Conservation (phyloP, 1,284 basidiomycete genomes). For the Moesziomyces sp. region DNA sequence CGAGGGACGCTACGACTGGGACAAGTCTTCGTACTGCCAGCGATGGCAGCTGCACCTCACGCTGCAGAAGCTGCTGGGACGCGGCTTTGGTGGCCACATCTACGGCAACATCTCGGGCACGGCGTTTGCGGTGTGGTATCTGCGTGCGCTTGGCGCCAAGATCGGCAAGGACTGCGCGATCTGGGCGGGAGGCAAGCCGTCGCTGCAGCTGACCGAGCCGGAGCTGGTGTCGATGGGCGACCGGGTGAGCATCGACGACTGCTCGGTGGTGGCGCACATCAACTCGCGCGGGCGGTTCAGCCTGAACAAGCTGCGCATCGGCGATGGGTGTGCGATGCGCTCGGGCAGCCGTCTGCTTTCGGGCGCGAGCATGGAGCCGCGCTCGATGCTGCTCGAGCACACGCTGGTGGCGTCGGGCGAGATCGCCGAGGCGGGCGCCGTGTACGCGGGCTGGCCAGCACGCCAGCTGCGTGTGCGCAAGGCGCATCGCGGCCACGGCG, state of each 20-base stretch:
- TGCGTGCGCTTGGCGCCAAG: slow-evolving; percentile 63
- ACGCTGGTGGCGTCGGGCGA: slow-evolving; percentile 67
- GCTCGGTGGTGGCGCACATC: slow-evolving; percentile 67
- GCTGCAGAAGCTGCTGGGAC: slow-evolving; percentile 60
- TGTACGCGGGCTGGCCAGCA: slow-evolving; percentile 67
- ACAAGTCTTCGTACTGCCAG: slow-evolving; percentile 67
- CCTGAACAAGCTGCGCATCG: slow-evolving; percentile 65
- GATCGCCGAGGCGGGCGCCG: slow-evolving; percentile 65
- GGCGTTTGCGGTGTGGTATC: slow-evolving; percentile 63
- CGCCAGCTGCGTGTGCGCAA: slow-evolving; percentile 57
- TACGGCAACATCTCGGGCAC: slow-evolving; percentile 63
- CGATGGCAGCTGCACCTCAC: slow-evolving; percentile 67
- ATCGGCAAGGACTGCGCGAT: slow-evolving; percentile 64
- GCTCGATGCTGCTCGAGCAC: slow-evolving; percentile 67
- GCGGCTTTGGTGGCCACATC: slow-evolving; percentile 65
- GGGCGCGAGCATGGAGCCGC: slow-evolving; percentile 65
- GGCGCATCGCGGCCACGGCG: slow-evolving; percentile 28
- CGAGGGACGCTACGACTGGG: slow-evolving; percentile 68
- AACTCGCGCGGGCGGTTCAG: slow-evolving; percentile 67
- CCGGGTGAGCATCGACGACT: slow-evolving; percentile 64
- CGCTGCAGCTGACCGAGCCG: slow-evolving; percentile 66
- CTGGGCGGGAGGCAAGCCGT: slow-evolving; percentile 67
- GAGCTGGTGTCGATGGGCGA: slow-evolving; percentile 67
- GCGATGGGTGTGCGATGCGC: slow-evolving; percentile 66
- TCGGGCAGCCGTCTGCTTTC: slow-evolving; percentile 64